Evolutionary conservation across 139 green algal genomes (phyloP).

Genomic region (Edaphochlamys debaryana): DNA sequence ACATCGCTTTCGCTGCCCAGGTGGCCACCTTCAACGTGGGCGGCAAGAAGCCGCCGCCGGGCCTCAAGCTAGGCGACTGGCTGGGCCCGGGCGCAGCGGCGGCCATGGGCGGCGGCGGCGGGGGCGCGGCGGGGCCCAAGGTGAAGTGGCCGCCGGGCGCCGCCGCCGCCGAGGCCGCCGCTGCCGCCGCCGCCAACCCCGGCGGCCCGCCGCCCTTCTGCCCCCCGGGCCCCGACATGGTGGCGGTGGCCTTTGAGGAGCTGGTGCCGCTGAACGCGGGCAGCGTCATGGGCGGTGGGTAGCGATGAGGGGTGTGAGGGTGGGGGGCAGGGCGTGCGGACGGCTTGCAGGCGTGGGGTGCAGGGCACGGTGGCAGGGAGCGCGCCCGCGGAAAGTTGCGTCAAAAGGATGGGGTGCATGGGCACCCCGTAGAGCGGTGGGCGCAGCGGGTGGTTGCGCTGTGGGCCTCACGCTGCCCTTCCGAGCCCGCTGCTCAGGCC

Average conservation of each 20-base stretch:
- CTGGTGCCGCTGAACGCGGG: slow-evolving; percentile 80
- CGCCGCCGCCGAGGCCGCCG: not conserved
- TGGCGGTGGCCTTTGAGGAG: slow-evolving; percentile 87
- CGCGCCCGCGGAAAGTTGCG: too few relatives aligned
- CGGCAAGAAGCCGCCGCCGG: slow-evolving; percentile 65
- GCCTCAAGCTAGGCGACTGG: slow-evolving; percentile 65
- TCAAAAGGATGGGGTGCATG: too few relatives aligned
- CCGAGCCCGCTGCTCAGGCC: too few relatives aligned
- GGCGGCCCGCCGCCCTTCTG: too few relatives aligned
- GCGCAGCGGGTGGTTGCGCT: too few relatives aligned
- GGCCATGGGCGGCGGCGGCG: not conserved
- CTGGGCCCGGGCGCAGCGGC: slow-evolving; percentile 46
- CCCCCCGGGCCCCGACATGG: slow-evolving; percentile 64
- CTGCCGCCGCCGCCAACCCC: too few relatives aligned
- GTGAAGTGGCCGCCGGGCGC: not conserved
- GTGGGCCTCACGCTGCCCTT: too few relatives aligned
- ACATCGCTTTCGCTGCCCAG: slow-evolving; percentile 28
- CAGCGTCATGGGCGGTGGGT: slow-evolving; percentile 76
- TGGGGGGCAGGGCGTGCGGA: too few relatives aligned
- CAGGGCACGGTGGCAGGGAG: too few relatives aligned
- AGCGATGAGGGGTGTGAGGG: not conserved
- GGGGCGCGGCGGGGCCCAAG: not conserved
- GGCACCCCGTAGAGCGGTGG: too few relatives aligned
- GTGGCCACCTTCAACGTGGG: slow-evolving; percentile 80
- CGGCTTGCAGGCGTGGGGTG: too few relatives aligned